These are phyloP conservation scores for Trichoderma sp. DNA, from an alignment of 2,329 filamentous ascomycete genomes.

Conservation along the genomic window DNA sequence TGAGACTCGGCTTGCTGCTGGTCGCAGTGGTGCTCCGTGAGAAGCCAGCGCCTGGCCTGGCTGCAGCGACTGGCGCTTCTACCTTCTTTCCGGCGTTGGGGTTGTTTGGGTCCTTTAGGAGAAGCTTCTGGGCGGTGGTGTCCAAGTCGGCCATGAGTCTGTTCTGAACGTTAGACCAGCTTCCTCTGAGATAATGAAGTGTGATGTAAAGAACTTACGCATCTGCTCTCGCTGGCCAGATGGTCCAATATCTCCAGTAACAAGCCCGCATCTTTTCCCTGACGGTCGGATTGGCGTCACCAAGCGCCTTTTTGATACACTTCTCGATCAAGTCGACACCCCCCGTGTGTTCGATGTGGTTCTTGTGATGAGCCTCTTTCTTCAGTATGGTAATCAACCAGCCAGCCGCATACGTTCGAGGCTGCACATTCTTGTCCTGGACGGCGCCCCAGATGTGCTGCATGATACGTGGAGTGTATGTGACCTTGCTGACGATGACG, in stretches of 20 bases:
- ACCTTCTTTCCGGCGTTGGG: constrained; percentile 66
- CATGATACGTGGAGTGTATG: constrained; percentile 79
- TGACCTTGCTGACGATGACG: constrained; percentile 73
- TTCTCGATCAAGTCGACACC: constrained; percentile 84
- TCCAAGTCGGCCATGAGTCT: constrained; percentile 82
- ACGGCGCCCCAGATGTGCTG: constrained; percentile 81
- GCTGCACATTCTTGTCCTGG: constrained; percentile 92
- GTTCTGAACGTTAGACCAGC: constrained; percentile 12
- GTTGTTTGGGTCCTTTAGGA: constrained; percentile 84
- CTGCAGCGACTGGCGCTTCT: constrained; percentile 53
- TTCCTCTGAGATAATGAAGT: not conserved
- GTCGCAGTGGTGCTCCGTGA: constrained; percentile 64
- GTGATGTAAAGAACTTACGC: constrained; percentile 52
- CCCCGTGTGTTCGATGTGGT: constrained; percentile 79
- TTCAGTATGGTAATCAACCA: constrained; percentile 85
- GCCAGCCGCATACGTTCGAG: constrained; percentile 73
- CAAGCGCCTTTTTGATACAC: constrained; percentile 84
- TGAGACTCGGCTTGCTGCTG: constrained; percentile 67
- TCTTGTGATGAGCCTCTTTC: constrained; percentile 77
- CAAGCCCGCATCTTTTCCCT: constrained; percentile 82
- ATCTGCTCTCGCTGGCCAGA: constrained; percentile 79
- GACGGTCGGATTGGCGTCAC: constrained; percentile 86
- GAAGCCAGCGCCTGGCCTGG: constrained; percentile 51
- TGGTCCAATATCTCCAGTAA: constrained; percentile 79
- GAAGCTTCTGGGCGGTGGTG: constrained; percentile 71